These are phyloP conservation scores for Erodium trifolium DNA, from an alignment of 441 rosid species.

Conservation along the genomic window DNA sequence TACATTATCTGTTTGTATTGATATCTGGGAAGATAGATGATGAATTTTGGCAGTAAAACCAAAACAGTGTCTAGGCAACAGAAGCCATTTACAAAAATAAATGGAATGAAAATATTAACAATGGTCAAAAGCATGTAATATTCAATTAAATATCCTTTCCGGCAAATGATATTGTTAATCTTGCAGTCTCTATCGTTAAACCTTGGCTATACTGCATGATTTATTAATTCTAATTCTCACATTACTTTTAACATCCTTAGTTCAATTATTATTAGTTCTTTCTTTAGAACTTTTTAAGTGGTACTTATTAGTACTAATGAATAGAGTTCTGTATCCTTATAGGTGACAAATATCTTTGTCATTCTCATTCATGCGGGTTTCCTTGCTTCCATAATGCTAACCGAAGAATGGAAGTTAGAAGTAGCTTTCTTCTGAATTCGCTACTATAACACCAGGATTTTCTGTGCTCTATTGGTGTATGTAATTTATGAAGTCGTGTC, in stretches of 20 bases:
- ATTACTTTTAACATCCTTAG: neutral
- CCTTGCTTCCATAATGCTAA: constrained; percentile 2
- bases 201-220: neutral
- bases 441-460: neutral
- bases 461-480: neutral
- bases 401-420: constrained; percentile 6
- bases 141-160: neutral
- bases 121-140: neutral
- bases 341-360: neutral
- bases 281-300: neutral
- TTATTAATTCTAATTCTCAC: neutral
- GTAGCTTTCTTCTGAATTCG: neutral
- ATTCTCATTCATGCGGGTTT: neutral
- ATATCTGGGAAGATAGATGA: neutral
- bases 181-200: neutral
- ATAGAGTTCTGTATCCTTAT: neutral
- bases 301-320: neutral
- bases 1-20: neutral
- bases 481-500: no score
- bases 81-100: neutral
- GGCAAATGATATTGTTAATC: neutral
- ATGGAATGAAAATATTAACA: neutral
- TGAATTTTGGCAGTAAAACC: neutral
- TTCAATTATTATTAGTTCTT: neutral
- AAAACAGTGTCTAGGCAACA: neutral